Conservation (phyloP, 1,284 basidiomycete genomes). For the Takashimella tepidaria region DNA sequence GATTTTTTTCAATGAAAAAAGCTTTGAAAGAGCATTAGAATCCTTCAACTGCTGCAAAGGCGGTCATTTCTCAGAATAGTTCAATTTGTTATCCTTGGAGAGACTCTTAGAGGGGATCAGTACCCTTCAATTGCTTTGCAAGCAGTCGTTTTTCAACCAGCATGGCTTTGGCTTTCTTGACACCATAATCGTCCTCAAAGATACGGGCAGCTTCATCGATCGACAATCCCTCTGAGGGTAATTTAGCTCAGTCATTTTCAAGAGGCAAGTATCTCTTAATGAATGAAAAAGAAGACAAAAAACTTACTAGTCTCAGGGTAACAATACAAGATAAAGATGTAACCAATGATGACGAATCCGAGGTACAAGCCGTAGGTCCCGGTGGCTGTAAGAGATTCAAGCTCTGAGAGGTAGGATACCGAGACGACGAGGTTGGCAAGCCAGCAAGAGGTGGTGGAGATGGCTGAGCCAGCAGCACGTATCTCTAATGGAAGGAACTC, state of each 20-base stretch:
- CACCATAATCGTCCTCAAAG: slow-evolving; percentile 21
- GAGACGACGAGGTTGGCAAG: slow-evolving; percentile 24
- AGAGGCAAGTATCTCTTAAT: background rate
- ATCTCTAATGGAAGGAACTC: slow-evolving; percentile 41
- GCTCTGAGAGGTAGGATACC: slow-evolving; percentile 18
- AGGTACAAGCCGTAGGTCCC: slow-evolving; percentile 23
- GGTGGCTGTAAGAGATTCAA: slow-evolving; percentile 14
- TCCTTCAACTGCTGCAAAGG: too few species aligned
- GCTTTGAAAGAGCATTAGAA: too few species aligned
- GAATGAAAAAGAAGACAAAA: background rate
- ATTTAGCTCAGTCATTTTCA: background rate
- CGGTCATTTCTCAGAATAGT: too few species aligned
- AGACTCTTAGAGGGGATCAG: too few species aligned
- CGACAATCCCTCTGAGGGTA: slow-evolving; percentile 11
- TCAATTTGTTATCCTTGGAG: too few species aligned
- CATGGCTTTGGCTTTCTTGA: slow-evolving; percentile 17
- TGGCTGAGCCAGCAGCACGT: slow-evolving; percentile 27
- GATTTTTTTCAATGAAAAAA: too few species aligned
- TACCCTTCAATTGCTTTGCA: background rate
- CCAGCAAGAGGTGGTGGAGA: slow-evolving; percentile 19
- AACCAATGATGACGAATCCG: slow-evolving; percentile 17
- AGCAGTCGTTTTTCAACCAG: slow-evolving; percentile 4
- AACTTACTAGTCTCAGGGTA: slow-evolving; percentile 26
- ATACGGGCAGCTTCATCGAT: slow-evolving; percentile 19
- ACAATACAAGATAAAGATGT: slow-evolving; percentile 19